Evolutionary conservation across 2,329 filamentous ascomycete genomes (phyloP), one percentile per base, ranked within the genome.

Genomic region (Cladosporium sp.): DNA sequence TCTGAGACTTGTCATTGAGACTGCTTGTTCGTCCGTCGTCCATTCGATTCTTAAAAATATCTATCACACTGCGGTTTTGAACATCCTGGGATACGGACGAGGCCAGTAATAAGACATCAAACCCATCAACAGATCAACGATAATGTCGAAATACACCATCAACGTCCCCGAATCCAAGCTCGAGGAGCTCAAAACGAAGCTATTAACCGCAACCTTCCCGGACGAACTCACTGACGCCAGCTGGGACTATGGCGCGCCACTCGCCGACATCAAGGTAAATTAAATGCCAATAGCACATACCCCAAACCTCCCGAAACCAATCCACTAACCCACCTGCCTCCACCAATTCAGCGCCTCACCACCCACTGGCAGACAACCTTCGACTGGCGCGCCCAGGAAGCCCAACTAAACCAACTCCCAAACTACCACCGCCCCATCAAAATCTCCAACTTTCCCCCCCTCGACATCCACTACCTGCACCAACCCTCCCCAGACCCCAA

Each of bases 361-460:
- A 65, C 71, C 4, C 71, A 79, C 57, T 88, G 83, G 84, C 70
- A 73, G 30, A 68, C 76, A 4, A 61, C 61, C 0, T 82, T 77
- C 61, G 77, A 86, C 63, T 88, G 84, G 84, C 74, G 80, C 27
- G 68, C 70, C 30, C 74, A 76, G 17, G 84, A 88, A 64, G 66
- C 71, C 4, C 71, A 73, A 41, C 63, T 88, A 9, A 88, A 88
- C 61, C 63, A 74, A 24, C 65, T 85, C 6, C 78, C 81, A 0
- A 82, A 88, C 43, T 86, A 76, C 65, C 74, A 69, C 1, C 78
- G 77, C 0, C 62, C 60, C 2, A 69, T 87, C 7, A 56, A 70
- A 0, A 74, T 85, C 0, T 73, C 80, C 9, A 81, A 78, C 0
- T 86, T 84, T 57, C 82, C 74, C 2, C 69, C 74, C 0, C 61